phyloP scores from a whole-genome alignment of 192 early-diverging fungal species.

The Coemansia sp. region DNA sequence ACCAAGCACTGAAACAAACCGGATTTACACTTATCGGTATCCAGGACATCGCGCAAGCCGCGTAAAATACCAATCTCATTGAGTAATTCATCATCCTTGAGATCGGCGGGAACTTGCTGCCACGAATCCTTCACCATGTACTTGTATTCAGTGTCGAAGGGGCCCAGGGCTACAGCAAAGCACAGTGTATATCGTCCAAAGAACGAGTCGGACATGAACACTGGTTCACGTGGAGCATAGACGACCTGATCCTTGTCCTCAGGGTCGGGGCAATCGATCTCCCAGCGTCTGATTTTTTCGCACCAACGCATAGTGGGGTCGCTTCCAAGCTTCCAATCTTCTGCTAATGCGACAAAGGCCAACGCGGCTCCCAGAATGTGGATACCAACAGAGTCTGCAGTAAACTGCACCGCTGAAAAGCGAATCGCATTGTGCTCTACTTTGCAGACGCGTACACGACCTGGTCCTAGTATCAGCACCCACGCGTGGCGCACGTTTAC shows the following conservation, averaged over 20 bases:
- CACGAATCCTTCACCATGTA: conserved; percentile 50
- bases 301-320: conserved; percentile 49
- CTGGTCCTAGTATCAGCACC: conserved; percentile 28
- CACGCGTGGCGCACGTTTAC: conserved; percentile 35
- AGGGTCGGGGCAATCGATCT: conserved; percentile 30
- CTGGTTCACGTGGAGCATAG: conserved; percentile 26
- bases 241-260: not conserved
- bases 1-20: conserved; percentile 29
- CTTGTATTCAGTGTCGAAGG: conserved; percentile 7
- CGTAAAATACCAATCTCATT: conserved; percentile 44
- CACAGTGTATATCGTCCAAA: conserved; percentile 48
- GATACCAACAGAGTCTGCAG: not conserved
- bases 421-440: conserved; percentile 49
- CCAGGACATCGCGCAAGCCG: conserved; percentile 32
- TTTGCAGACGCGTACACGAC: conserved; percentile 28
- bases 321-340: conserved; percentile 40
- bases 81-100: not conserved
- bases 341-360: conserved; percentile 18
- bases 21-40: conserved; percentile 9
- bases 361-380: conserved; percentile 13
- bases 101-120: conserved; percentile 27
- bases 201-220: conserved; percentile 43
- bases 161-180: conserved; percentile 22
- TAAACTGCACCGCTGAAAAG: not conserved
- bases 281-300: conserved; percentile 30